Conservation (phyloP, 441 rosid genomes). For the Codiaeum variegatum region DNA sequence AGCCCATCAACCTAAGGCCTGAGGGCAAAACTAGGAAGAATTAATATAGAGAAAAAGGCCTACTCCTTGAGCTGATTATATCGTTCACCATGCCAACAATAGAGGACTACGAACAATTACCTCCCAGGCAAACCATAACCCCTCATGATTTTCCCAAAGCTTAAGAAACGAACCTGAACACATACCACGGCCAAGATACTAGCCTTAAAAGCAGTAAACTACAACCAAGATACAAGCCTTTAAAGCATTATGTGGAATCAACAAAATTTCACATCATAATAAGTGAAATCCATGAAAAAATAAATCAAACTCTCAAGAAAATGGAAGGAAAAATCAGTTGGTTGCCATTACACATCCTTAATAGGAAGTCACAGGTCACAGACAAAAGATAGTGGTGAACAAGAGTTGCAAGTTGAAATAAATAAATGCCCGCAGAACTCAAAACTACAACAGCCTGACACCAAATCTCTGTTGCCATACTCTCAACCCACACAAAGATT, state of each 20-base stretch:
- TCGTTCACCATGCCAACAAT: slow-evolving; percentile 7
- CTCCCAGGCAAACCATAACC: slow-evolving; percentile 24
- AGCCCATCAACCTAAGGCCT: slow-evolving; percentile 14
- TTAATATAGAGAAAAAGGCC: slow-evolving; percentile 22
- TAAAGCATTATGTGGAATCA: slow-evolving; percentile 22
- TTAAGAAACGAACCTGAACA: slow-evolving; percentile 31
- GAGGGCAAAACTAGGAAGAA: slow-evolving; percentile 10
- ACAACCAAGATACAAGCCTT: slow-evolving; percentile 26
- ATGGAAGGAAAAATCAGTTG: background rate
- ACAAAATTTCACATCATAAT: slow-evolving; percentile 10
- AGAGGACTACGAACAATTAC: slow-evolving; percentile 17
- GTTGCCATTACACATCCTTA: background rate
- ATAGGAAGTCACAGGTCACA: slow-evolving; percentile 10
- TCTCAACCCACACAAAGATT: slow-evolving; percentile 12
- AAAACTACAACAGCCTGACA: slow-evolving; percentile 13
- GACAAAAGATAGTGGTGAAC: background rate
- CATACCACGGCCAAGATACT: slow-evolving; percentile 23
- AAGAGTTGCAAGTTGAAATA: slow-evolving; percentile 8
- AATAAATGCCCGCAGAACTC: slow-evolving; percentile 7
- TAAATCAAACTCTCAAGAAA: background rate
- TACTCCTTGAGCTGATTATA: slow-evolving; percentile 24
- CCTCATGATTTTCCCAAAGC: slow-evolving; percentile 23
- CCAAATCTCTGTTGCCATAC: slow-evolving; percentile 10
- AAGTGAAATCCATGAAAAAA: slow-evolving; percentile 14
- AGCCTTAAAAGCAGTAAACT: slow-evolving; percentile 24